Conservation (phyloP, 1,284 basidiomycete species). For the Veloporphyrellus conicus region DNA sequence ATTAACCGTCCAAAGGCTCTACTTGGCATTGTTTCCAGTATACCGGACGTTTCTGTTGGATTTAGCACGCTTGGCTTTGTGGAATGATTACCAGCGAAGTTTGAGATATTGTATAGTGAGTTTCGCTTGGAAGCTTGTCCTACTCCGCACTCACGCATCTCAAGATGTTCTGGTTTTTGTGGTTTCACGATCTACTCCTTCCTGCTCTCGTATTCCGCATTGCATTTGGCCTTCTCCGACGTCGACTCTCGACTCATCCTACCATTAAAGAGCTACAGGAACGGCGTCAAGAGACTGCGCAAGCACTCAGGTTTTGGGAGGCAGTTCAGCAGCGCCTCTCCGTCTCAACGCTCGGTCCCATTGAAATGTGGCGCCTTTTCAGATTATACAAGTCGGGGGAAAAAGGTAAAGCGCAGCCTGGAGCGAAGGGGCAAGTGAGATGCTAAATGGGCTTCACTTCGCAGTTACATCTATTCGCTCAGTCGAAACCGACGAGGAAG, state of each 20-base stretch:
- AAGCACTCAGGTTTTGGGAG: conserved; percentile 51
- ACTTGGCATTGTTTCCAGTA: conserved; percentile 47
- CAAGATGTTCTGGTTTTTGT: conserved; percentile 60
- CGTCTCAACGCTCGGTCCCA: conserved; percentile 44
- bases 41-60: conserved; percentile 46
- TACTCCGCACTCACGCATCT: conserved; percentile 10
- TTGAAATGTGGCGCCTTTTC: conserved; percentile 53
- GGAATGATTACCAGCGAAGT: conserved; percentile 50
- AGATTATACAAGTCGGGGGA: conserved; percentile 33
- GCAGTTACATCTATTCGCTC: neutral
- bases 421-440: conserved; percentile 16
- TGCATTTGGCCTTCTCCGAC: conserved; percentile 46
- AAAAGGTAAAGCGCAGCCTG: conserved; percentile 29
- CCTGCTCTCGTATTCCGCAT: conserved; percentile 49
- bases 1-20: conserved; percentile 52
- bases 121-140: conserved; percentile 9
- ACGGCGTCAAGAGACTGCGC: conserved; percentile 44
- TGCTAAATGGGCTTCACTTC: neutral
- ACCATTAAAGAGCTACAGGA: conserved; percentile 50
- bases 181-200: conserved; percentile 56
- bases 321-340: conserved; percentile 46
- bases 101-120: conserved; percentile 49
- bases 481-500: conserved; percentile 27
- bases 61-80: conserved; percentile 47
- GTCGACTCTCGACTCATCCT: conserved; percentile 52